Base-by-base conservation (phyloP, 345 rosid species). In the Psidium guajava region DNA sequence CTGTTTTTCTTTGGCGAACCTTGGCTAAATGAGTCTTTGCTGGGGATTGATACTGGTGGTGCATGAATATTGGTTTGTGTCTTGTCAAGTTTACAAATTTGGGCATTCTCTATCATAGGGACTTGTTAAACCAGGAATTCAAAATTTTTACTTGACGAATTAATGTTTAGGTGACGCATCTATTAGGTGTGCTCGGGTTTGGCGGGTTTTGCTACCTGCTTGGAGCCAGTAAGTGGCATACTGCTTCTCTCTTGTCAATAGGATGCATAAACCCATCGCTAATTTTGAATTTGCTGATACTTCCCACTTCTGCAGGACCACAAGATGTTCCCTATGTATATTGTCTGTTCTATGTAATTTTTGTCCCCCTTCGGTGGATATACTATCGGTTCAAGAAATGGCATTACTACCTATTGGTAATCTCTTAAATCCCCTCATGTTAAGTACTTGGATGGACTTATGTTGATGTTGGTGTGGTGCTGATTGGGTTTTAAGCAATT, bases 361-460 rank as follows among this genome's bases (percentile, higher is more conserved):
- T 97, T 87, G 99, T 97, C 85, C 99, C 99, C 88, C 97, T 95
- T 53, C 93, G 99, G 73, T 97, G 99, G 99, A 95, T 97, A 82
- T 95, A 97, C 89, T 97, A 97, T 84, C 94, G 99, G 88, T 95
- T 88, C 90, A 97, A 97, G 92, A 97, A 97, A 90, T 94, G 96
- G 99, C 99, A 97, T 88, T 97, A 95, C 88, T 97, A 95, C 91
- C 98, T 97, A 85, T 93, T 97, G 93, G 99, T 97, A 92, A 91
- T 89, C 85, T 87, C 44, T 85, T 40, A 6, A 84, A 73, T 85
- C 51, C 73, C 73, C 56, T 44, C 49, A 1, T 11, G 22, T 28
- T 51, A 20, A 51, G 44, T 52, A 32, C 54, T 82, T 51, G 44
- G 12, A 53, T 42, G 21, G 42, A 69, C 80, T 69, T 9, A 69